A percentile compares a stretch with the other conserved stretches of the same genome.
These are phyloP conservation scores for Alternaria metachromatica DNA, from an alignment of 2,329 filamentous ascomycete species.

Conservation along the genomic window DNA sequence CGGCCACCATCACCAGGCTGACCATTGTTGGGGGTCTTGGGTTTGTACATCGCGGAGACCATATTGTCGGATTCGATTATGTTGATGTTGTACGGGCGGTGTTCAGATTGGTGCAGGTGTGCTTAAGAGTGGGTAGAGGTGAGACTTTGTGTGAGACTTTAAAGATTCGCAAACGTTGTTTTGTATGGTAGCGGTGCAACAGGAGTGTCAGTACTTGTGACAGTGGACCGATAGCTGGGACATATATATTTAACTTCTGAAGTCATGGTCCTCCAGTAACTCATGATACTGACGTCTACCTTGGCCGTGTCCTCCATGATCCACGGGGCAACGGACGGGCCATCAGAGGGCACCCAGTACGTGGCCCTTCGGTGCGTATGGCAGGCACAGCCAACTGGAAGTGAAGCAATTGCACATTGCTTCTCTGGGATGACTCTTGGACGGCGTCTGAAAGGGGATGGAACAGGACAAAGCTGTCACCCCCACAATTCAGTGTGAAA, in stretches of 20 bases:
- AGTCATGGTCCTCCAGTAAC: slow-evolving; percentile 19
- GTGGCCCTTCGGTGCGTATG: slow-evolving; percentile 40
- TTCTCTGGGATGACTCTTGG: slow-evolving; percentile 32
- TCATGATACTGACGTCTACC: slow-evolving; percentile 18
- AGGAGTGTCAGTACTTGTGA: slow-evolving; percentile 28
- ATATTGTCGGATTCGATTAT: slow-evolving; percentile 13
- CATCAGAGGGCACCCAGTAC: slow-evolving; percentile 40
- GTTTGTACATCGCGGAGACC: slow-evolving; percentile 21
- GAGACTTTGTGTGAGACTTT: slow-evolving; percentile 34
- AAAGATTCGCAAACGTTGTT: slow-evolving; percentile 15
- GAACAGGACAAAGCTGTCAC: slow-evolving; percentile 28
- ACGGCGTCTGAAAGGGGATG: slow-evolving; percentile 40
- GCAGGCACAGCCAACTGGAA: slow-evolving; percentile 35
- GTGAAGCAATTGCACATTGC: slow-evolving; percentile 41
- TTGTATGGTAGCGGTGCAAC: slow-evolving; percentile 26
- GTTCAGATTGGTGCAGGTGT: slow-evolving; percentile 6
- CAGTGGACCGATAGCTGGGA: slow-evolving; percentile 23
- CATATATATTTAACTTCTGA: slow-evolving; percentile 28
- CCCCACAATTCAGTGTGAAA: slow-evolving; percentile 29
- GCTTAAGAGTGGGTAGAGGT: slow-evolving; percentile 22
- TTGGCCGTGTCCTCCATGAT: slow-evolving; percentile 26
- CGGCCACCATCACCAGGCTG: slow-evolving; percentile 29
- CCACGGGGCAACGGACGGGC: slow-evolving; percentile 39
- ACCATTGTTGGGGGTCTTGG: slow-evolving; percentile 7
- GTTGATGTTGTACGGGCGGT: slow-evolving; percentile 1